phyloP scores from a whole-genome alignment of 2,329 filamentous ascomycete species.

The Sclerotinia subarctica region DNA sequence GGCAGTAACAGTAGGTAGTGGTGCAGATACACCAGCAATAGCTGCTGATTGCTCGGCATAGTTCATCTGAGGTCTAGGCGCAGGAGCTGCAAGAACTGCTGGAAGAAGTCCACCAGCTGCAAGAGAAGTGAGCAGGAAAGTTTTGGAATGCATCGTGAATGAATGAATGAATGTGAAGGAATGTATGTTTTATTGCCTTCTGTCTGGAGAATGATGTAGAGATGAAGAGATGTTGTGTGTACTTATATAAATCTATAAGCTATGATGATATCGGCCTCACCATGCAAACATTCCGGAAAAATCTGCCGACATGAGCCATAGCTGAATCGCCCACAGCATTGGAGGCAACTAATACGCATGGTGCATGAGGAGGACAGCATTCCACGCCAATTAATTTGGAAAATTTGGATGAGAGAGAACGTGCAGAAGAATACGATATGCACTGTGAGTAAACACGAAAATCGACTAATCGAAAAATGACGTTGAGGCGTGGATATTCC shows the following conservation, averaged over 20 bases:
- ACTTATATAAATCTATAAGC: not conserved
- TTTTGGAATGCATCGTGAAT: conserved; percentile 1
- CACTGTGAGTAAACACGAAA: not conserved
- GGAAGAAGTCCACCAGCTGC: conserved; percentile 23
- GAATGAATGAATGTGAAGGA: not conserved
- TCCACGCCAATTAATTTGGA: not conserved
- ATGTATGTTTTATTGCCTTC: not conserved
- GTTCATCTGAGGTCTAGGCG: conserved; percentile 37
- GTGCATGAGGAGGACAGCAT: not conserved
- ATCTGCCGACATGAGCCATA: not conserved
- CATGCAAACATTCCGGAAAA: not conserved
- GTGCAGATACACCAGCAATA: conserved; percentile 43
- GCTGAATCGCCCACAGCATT: not conserved
- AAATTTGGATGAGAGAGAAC: not conserved
- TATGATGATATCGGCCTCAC: not conserved
- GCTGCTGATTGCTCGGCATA: conserved; percentile 45
- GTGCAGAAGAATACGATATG: not conserved
- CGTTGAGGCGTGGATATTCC: not conserved
- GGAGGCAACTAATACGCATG: not conserved
- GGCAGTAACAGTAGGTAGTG: conserved; percentile 41
- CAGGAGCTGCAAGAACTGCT: conserved; percentile 19
- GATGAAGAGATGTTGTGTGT: not conserved
- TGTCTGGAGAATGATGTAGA: not conserved
- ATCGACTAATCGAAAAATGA: not conserved
- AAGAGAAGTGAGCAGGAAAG: conserved; percentile 17